Base-by-base conservation (phyloP, 2,329 filamentous ascomycete genomes). In the Xylaria sp. region DNA sequence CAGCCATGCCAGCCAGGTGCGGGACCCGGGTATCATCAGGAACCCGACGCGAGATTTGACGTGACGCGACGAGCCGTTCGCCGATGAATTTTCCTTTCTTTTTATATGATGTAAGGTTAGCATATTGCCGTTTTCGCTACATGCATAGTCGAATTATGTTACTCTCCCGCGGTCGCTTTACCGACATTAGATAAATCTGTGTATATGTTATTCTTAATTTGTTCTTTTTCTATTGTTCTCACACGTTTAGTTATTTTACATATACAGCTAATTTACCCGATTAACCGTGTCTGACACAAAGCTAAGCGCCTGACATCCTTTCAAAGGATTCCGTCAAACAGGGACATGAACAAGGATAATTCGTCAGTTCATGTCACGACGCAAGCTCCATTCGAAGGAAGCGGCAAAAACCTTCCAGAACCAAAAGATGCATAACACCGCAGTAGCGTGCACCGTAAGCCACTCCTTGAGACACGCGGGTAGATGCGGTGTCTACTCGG, bases 381-480 rank as follows among this genome's bases (percentile, higher is more conserved):
- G 25, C 28, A 10, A 9, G 46, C 43, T 62, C 43, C 51, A 57
- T 43, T 20, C 9, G 48, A 63, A 67, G 59, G 59, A 67, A 58
- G 59, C 46, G 54, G 36, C 52, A 46, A 67, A 62, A 12, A 23
- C 54, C 64, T 67, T 67, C 64, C 46, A 67, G 59, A 67, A 62
- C 51, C 4, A 36, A 33, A 36, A 31, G 48, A 39, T 36, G 63
- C 55, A 65, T 61, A 59, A 43, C 39, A 23, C 52, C 10, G 18
- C 52, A 56, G 31, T 20, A 56, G 52, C 39, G 58, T n/a, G 31
- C 23, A 20, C 57, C 51, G 64, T 61, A 56, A 56, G 41, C 64
- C 39, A 39, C 13, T 48, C 18, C n/a, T 48, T 46, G 49, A 62
- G 60, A 62, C 60, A 20, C 1, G 2, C 1, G 2, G 36, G 23